Percentiles rank a stretch among this genome's conserved stretches.
These are phyloP conservation scores for Rhynchosporium secalis DNA, from an alignment of 2,329 filamentous ascomycete genomes.

Conservation along the genomic window DNA sequence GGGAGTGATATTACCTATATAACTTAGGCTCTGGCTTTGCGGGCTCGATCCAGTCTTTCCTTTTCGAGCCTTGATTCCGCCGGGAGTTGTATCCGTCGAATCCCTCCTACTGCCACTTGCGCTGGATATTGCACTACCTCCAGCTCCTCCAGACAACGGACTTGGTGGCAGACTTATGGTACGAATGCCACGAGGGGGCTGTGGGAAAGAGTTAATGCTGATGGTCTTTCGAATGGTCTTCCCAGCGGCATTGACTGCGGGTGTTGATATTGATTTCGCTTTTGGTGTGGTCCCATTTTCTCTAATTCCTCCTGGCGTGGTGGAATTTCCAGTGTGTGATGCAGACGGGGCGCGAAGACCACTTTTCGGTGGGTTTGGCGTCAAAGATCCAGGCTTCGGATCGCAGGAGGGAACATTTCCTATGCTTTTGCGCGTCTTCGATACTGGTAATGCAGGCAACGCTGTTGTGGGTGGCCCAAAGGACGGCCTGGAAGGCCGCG, in stretches of 20 bases:
- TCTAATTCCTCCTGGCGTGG: slow-evolving; percentile 51
- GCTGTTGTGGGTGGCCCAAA: slow-evolving; percentile 70
- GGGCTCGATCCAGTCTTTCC: slow-evolving; percentile 40
- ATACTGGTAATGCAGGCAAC: slow-evolving; percentile 71
- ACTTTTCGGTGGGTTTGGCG: slow-evolving; percentile 52
- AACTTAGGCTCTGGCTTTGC: slow-evolving; percentile 40
- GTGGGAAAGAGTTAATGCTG: slow-evolving; percentile 91
- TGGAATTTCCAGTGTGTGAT: slow-evolving; percentile 52
- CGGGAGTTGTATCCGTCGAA: slow-evolving; percentile 31
- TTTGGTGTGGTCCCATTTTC: slow-evolving; percentile 56
- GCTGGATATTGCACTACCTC: slow-evolving; percentile 22
- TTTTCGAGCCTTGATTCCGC: slow-evolving; percentile 32
- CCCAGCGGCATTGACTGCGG: slow-evolving; percentile 57
- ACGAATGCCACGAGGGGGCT: slow-evolving; percentile 71
- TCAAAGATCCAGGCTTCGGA: slow-evolving; percentile 17
- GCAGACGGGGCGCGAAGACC: slow-evolving; percentile 61
- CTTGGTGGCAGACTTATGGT: slow-evolving; percentile 62
- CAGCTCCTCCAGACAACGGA: slow-evolving; percentile 53
- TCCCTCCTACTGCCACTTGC: slow-evolving; percentile 27
- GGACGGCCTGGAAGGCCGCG: slow-evolving; percentile 61
- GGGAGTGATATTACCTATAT: slow-evolving; percentile 52
- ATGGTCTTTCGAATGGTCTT: slow-evolving; percentile 82
- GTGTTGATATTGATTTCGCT: slow-evolving; percentile 54
- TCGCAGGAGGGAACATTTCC: slow-evolving; percentile 45
- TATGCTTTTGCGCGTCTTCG: slow-evolving; percentile 70